Conservation (phyloP, 139 green algal genomes). For the Chlamydomonas sphaeroides region DNA sequence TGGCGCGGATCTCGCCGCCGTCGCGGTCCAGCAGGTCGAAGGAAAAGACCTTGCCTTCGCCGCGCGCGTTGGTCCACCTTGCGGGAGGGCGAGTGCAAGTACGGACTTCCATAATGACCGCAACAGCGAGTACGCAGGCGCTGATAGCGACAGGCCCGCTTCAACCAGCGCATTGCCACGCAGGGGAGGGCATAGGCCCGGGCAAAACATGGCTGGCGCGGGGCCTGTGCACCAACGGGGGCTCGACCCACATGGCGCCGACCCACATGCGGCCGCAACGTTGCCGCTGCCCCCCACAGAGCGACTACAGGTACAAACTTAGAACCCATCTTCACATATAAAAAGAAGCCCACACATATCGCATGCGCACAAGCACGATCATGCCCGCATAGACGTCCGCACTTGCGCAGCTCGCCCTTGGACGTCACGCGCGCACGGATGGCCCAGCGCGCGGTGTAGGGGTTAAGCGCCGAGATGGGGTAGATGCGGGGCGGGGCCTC, state of each 20-base stretch:
- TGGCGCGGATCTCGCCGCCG: conserved; percentile 84
- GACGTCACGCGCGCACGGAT: conserved; percentile 91
- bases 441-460: conserved; percentile 94
- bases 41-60: conserved; percentile 93
- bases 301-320: too few relatives aligned
- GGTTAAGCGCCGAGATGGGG: conserved; percentile 91
- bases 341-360: too few relatives aligned
- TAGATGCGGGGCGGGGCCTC: conserved; percentile 75
- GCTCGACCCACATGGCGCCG: too few relatives aligned
- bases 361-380: too few relatives aligned
- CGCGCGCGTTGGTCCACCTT: conserved; percentile 80
- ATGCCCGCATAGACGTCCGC: too few relatives aligned
- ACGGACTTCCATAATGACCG: background rate
- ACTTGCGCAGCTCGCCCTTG: conserved; percentile 81
- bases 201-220: too few relatives aligned
- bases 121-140: background rate
- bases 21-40: conserved; percentile 92
- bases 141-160: background rate
- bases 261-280: too few relatives aligned
- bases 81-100: too few relatives aligned
- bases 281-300: too few relatives aligned
- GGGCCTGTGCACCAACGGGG: too few relatives aligned
- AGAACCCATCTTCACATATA: too few relatives aligned
- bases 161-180: background rate
- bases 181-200: too few relatives aligned